Base-by-base conservation (phyloP, 345 rosid genomes). In the Gossypium sturtianum region DNA sequence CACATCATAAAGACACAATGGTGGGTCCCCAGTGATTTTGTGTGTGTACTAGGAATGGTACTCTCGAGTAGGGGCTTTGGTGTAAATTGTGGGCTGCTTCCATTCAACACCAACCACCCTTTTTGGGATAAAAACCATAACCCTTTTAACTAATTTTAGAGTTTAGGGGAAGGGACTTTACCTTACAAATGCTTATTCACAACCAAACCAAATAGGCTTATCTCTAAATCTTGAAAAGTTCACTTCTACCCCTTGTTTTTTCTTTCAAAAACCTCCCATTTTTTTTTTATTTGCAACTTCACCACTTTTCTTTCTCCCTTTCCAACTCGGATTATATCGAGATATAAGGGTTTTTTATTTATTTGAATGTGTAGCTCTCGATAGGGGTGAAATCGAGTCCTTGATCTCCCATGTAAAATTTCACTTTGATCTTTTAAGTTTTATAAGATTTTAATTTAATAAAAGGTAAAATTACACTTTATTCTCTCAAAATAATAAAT, bases 1-100 rank as follows among this genome's bases (percentile, higher is more conserved):
- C 64, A 60, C 64, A 80, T 87, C 89, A 87, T 86, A 86, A 86
- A 90, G 90, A 56, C 2, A 45, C 20, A 57, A n/a, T 5, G 82
- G 82, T 63, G 45, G 79, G 56, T 44, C 20, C 80, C 70, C 20
- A 12, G 43, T 47, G 22, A 15, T 1, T 20, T 58, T 58, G 44
- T 72, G 66, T 20, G 8, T 16, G 48, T 64, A 65, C 77, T 20
- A 53, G 72, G 72, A 86, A 84, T 82, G 82, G 86, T 82, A 79
- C 78, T 76, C 16, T 75, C 82, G 80, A 70, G 63, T 58, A 72
- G 62, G 62, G 41, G 79, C 48, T 51, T 1, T 41, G 62, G 65
- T 74, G 60, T 59, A 56, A 12, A 51, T 1, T 57, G 2, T 1
- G 62, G 23, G 27, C 0, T 89, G 79, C 88, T 88, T 1, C 87